A percentile compares a stretch with the other conserved stretches of the same genome.
These are phyloP conservation scores for Jamesozyma gamospora DNA, from an alignment of 805 yeast genomes.

Conservation along the genomic window DNA sequence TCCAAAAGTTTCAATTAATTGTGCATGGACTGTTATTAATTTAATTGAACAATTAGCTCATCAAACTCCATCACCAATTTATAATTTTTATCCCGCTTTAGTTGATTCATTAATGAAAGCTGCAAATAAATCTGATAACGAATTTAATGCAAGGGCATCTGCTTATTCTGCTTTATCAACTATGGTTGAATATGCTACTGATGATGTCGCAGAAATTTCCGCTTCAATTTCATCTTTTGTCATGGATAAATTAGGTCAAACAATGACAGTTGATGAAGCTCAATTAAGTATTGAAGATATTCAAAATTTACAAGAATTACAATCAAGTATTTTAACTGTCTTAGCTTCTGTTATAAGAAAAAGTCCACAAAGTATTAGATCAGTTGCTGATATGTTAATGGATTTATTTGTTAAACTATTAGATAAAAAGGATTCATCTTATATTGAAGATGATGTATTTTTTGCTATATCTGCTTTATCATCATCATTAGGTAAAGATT, in stretches of 20 bases:
- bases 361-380: constrained; percentile 50
- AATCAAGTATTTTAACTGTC: constrained; percentile 66
- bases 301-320: constrained; percentile 77
- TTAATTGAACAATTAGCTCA: constrained; percentile 67
- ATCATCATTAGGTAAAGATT: constrained; percentile 60
- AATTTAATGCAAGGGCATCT: constrained; percentile 82
- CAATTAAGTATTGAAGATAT: constrained; percentile 59
- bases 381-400: constrained; percentile 81
- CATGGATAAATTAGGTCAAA: constrained; percentile 58
- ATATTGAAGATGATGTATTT: constrained; percentile 86
- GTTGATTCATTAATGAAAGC: constrained; percentile 63
- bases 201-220: constrained; percentile 57
- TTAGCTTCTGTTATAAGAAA: constrained; percentile 80
- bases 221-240: constrained; percentile 68
- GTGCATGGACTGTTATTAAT: constrained; percentile 95
- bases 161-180: constrained; percentile 90
- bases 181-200: constrained; percentile 65
- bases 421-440: constrained; percentile 49
- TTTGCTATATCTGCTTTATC: constrained; percentile 89
- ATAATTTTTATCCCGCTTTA: constrained; percentile 60
- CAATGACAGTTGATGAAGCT: constrained; percentile 52
- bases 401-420: constrained; percentile 66
- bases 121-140: constrained; percentile 69
- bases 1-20: constrained; percentile 89
- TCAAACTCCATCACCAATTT: constrained; percentile 48